Base-by-base conservation (phyloP, 2,329 filamentous ascomycete genomes). In the Lecanoromycetidae sp. region DNA sequence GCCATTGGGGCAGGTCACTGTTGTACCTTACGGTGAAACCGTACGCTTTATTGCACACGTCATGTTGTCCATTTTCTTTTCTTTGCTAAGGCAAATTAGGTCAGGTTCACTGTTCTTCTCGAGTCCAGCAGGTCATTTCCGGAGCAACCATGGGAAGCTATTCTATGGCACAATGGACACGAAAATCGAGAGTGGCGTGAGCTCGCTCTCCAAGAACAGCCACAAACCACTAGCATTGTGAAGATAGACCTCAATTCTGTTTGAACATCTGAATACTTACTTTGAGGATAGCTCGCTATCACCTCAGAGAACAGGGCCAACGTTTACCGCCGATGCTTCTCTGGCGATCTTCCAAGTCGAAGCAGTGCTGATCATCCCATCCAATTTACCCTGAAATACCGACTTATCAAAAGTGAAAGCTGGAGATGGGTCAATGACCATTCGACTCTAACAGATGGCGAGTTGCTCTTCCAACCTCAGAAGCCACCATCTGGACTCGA, bases 341-440 rank as follows among this genome's bases (percentile, higher is more conserved):
- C 65, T 0, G 65, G 68, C 1, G 59, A 68, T 27, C 15, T 55
- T 5, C 41, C 44, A 35, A 50, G 35, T 37, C 63, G n/a, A 65
- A 78, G 35, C 57, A 64, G 9, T 60, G 66, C 0, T 9, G 32
- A 40, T 34, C 12, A 32, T 5, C 67, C 70, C 1, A 56, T 80
- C 6, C 74, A 69, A 2, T 90, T 88, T 58, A 88, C 84, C 0
- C 58, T 87, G 51, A 86, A 82, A 49, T 87, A 83, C 57, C 75
- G 82, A 22, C 66, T 70, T 39, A 62, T 60, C 4, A 57, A 63
- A 22, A 59, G 71, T 19, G 65, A 74, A 23, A 63, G 71, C 1
- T 90, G 84, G 84, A 76, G 71, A 57, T 88, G 84, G 83, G 72
- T 76, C 29, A 76, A 77, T 50, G 77, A 86, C 54, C 74, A 78